Percentiles rank a stretch among this genome's conserved stretches.
Conservation (phyloP, 495 filamentous ascomycete genomes). For the Trypethelium eluteriae region DNA sequence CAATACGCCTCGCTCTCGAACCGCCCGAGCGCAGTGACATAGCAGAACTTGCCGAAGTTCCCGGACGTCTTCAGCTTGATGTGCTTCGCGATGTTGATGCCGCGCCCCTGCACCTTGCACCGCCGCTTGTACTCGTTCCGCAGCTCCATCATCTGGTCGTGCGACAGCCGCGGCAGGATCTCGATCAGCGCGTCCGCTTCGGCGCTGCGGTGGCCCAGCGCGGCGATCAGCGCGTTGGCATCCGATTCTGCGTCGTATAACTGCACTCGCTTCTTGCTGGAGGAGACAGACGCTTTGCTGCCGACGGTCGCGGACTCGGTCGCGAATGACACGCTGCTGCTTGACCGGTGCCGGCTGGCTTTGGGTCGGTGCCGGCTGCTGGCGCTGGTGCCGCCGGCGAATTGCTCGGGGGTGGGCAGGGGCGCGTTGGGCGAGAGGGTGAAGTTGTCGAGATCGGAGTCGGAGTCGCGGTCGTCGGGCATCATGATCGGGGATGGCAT, state of each 20-base stretch:
- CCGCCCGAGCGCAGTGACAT: slow-evolving; percentile 78
- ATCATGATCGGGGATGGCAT: slow-evolving; percentile 71
- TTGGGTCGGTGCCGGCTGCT: slow-evolving; percentile 13
- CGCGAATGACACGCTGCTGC: slow-evolving; percentile 6
- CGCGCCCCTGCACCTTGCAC: slow-evolving; percentile 57
- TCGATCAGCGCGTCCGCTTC: slow-evolving; percentile 67
- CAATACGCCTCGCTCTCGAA: slow-evolving; percentile 96
- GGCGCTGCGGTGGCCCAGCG: slow-evolving; percentile 57
- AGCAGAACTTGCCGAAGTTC: slow-evolving; percentile 83
- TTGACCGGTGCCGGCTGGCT: slow-evolving; percentile 9
- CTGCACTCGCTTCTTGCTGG: slow-evolving; percentile 44
- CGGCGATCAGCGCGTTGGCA: slow-evolving; percentile 64
- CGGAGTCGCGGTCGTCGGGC: slow-evolving; percentile 27
- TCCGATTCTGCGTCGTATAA: slow-evolving; percentile 75
- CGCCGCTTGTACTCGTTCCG: slow-evolving; percentile 83
- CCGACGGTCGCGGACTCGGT: background rate
- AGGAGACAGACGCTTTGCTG: background rate
- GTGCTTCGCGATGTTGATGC: slow-evolving; percentile 94
- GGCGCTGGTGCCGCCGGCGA: background rate
- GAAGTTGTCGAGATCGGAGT: slow-evolving; percentile 32
- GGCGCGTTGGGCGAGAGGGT: slow-evolving; percentile 18
- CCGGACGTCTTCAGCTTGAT: slow-evolving; percentile 68
- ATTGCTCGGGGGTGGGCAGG: slow-evolving; percentile 11
- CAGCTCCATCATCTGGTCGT: slow-evolving; percentile 77
- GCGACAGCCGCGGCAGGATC: slow-evolving; percentile 73